A percentile compares a stretch with the other conserved stretches of the same genome.
phyloP scores from a whole-genome alignment of 331 rosid genomes.

The Malus hybrid region DNA sequence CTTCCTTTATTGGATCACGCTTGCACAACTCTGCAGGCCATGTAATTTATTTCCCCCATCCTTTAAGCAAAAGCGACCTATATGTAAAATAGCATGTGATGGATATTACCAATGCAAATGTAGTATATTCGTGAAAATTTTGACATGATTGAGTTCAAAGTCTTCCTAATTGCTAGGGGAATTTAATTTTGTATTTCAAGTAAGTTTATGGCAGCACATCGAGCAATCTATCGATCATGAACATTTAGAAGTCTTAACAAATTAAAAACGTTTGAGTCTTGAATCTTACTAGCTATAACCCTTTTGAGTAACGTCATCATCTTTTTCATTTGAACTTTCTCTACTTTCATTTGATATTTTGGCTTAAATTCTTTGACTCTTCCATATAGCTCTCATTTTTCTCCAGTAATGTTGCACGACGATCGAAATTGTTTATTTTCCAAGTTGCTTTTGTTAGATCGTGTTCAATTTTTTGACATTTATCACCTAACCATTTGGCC shows the following conservation, averaged over 20 bases:
- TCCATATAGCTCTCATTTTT: no score
- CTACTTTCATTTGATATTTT: no score
- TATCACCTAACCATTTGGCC: background rate
- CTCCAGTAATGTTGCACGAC: no score
- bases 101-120: background rate
- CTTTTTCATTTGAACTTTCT: background rate
- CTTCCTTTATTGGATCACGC: background rate
- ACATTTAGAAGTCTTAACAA: background rate
- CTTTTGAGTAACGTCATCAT: background rate
- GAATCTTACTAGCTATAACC: background rate
- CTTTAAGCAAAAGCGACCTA: background rate
- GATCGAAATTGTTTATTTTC: no score
- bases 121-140: background rate
- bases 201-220: background rate
- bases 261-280: background rate
- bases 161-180: no score
- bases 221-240: background rate
- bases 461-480: background rate
- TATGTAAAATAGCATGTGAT: background rate
- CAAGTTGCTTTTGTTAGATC: background rate
- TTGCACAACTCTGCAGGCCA: background rate
- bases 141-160: background rate
- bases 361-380: background rate
- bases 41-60: background rate
- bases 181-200: background rate